phyloP scores from a whole-genome alignment of 176 grass and related monocot genomes.

The Guadua angustifolia region DNA sequence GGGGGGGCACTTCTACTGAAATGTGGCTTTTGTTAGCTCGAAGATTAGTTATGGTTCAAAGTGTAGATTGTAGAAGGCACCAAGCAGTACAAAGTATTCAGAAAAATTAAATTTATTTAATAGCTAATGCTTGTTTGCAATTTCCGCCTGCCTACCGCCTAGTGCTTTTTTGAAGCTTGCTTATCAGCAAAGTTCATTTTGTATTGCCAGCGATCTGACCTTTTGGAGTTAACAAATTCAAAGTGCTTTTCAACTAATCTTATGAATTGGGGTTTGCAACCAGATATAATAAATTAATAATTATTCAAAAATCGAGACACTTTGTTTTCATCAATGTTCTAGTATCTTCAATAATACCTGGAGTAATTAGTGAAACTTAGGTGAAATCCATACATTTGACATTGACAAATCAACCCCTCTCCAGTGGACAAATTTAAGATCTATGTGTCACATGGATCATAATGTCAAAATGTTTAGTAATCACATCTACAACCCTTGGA shows the following conservation, averaged over 20 bases:
- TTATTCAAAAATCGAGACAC: neutral
- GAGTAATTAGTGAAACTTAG: neutral
- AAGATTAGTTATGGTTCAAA: no score
- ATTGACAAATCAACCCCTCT: neutral
- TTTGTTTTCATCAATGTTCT: neutral
- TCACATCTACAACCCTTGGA: neutral
- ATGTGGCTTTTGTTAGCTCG: no score
- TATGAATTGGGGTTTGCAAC: neutral
- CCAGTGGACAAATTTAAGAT: neutral
- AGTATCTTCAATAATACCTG: neutral
- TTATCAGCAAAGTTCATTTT: neutral
- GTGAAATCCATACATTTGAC: slow-evolving; percentile 16
- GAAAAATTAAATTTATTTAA: no score
- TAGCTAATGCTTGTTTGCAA: no score
- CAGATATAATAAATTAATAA: neutral
- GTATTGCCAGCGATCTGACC: neutral
- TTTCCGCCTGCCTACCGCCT: no score
- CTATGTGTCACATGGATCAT: neutral
- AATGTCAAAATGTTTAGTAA: neutral
- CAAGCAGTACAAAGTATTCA: no score
- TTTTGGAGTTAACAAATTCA: slow-evolving; percentile 7
- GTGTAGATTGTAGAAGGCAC: no score
- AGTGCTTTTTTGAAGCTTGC: no score
- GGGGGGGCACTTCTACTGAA: no score
- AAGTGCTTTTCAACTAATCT: no score